Base-by-base conservation (phyloP, 495 filamentous ascomycete genomes). In the Lophiostoma macrostomum region DNA sequence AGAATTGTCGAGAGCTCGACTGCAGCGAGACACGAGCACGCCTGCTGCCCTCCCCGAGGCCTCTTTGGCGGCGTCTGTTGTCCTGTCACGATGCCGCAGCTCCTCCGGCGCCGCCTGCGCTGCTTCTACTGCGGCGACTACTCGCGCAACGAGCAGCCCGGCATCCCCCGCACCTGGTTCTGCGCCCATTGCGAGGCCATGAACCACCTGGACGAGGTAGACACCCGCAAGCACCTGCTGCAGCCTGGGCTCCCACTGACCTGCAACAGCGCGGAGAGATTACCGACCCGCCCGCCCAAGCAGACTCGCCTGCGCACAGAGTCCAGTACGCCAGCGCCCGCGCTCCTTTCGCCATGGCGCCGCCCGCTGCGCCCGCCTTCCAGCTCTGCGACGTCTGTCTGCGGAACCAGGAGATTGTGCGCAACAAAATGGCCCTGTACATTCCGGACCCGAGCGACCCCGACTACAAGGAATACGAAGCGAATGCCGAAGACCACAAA, bases 351-450 rank as follows among this genome's bases (percentile, higher is more conserved):
- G 56, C 66, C 67, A 51, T 64, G 63, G 24, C 64, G 37, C 66
- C 68, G 8, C 61, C 73, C 28, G 41, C 64, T n/a, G 58, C 74
- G 5, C 61, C 64, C n/a, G 64, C 83, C 42, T 96, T n/a, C n/a
- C n/a, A n/a, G n/a, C n/a, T 96, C 70, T 96, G 90, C 72, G 66
- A 74, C 12, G 82, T 76, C 44, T 96, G 90, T 63, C 64, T 86
- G 39, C 84, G 85, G 61, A 95, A 96, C 67, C 90, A 96, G 66
- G 82, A 85, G 53, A 71, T 95, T 28, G 78, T 87, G 46, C 81
- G 76, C 31, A 74, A 79, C 23, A 74, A 76, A 0, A 68, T 96
- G 8, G 82, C 86, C 4, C 80, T 80, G 34, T 90, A 89, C 56
- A 76, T 86, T 46, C 84, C 87, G 2, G 72, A 83, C 16, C 72